Conservation (phyloP, 2,329 filamentous ascomycete genomes). For the Fusarium burgessii region DNA sequence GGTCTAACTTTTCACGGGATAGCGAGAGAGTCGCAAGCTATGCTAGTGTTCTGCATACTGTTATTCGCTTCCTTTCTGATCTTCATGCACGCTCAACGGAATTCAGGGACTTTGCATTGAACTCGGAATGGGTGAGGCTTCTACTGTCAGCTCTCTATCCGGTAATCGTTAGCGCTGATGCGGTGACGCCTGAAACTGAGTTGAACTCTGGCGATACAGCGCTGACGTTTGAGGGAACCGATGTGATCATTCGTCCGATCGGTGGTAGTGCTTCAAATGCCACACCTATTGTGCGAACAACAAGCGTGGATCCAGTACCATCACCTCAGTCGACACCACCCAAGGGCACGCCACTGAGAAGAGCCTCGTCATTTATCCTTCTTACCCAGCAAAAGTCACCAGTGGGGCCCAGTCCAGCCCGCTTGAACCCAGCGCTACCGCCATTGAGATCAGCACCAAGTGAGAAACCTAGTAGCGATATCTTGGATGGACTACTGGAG, state of each 20-base stretch:
- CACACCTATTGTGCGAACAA: conserved; percentile 80
- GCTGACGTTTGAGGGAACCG: conserved; percentile 86
- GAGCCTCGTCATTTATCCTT: conserved; percentile 92
- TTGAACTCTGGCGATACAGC: conserved; percentile 84
- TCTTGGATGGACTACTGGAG: conserved; percentile 82
- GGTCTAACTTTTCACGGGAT: conserved; percentile 53
- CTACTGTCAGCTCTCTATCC: conserved; percentile 87
- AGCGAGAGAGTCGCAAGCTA: conserved; percentile 64
- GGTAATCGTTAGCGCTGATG: conserved; percentile 86
- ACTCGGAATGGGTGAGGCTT: conserved; percentile 84
- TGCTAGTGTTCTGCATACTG: conserved; percentile 76
- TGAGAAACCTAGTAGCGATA: conserved; percentile 71
- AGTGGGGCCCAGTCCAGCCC: conserved; percentile 68
- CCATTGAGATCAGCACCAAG: conserved; percentile 59
- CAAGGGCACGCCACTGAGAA: conserved; percentile 73
- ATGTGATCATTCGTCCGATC: conserved; percentile 84
- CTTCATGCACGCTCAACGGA: conserved; percentile 79
- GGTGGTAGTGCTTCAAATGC: conserved; percentile 65
- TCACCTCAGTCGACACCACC: conserved; percentile 61
- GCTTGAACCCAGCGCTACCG: conserved; percentile 62
- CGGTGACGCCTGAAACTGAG: conserved; percentile 85
- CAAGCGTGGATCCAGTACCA: conserved; percentile 65
- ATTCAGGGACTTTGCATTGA: conserved; percentile 85
- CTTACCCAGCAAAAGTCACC: conserved; percentile 77
- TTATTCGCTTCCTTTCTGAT: conserved; percentile 82